Base-by-base conservation (phyloP, 306 rosid genomes). In the Gynostemma pentaphyllum region DNA sequence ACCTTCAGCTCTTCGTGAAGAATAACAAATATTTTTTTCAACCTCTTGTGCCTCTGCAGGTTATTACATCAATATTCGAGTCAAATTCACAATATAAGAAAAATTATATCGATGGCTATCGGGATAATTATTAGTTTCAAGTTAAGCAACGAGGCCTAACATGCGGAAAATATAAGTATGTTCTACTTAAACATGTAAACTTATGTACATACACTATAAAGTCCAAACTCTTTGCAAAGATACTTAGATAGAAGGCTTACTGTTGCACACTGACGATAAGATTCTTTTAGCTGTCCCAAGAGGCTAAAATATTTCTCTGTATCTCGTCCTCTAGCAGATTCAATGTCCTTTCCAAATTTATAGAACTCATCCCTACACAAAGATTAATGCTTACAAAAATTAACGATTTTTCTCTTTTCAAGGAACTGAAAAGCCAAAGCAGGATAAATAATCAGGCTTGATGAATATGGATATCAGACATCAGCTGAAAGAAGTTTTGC, bases 41-140 rank as follows among this genome's bases (percentile, higher is more conserved):
- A 78, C 81, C 89, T 82, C 84, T 75, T 84, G 67, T 88, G 95
- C 78, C 85, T 84, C 99, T 94, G 94, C 84, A 88, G 64, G 59
- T 75, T 74, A 66, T 30, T n/a, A n/a, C n/a, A n/a, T 30, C 56
- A 47, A 53, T n/a, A 32, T 27, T 39, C 19, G 29, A 24, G 70
- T 66, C 66, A 64, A 39, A 47, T 39, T 61, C 48, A 41, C 15
- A 23, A 14, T 61, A 15, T 12, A 5, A 30, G 32, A 55, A 12
- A 15, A 24, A 15, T 7, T 8, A 10, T 32, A 9, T 19, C n/a
- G n/a, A n/a, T n/a, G n/a, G n/a, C n/a, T n/a, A n/a, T n/a, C n/a
- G n/a, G 18, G 27, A 10, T 18, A 32, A 56, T 56, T 18, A 34
- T 12, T 36, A 57, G 36, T 36, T 28, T 5, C 10, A 21, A 56